These are phyloP conservation scores for Xanthoconium stramineum DNA, from an alignment of 768 basidiomycete species.

Conservation along the genomic window DNA sequence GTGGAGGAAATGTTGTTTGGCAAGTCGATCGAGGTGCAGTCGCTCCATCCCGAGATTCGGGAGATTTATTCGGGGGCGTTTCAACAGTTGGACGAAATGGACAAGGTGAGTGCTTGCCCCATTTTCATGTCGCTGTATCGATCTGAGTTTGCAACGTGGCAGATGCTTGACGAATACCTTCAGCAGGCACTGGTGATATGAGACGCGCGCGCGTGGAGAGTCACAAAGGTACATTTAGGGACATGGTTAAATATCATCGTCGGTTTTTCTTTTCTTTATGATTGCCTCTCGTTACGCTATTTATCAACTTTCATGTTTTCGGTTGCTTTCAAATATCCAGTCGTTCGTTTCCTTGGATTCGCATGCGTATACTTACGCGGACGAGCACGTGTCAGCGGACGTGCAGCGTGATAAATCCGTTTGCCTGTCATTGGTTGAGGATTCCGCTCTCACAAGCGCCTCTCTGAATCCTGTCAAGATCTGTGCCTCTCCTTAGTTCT, in stretches of 20 bases:
- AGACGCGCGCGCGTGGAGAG: neutral
- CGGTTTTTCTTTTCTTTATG: neutral
- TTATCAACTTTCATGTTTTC: conserved; percentile 11
- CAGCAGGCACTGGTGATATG: conserved; percentile 21
- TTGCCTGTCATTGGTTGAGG: no score
- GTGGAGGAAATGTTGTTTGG: conserved; percentile 77
- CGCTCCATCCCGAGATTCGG: conserved; percentile 66
- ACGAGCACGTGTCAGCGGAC: no score
- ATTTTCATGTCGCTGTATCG: neutral
- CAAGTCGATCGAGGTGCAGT: conserved; percentile 51
- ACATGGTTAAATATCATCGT: neutral
- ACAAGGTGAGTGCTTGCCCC: conserved; percentile 49
- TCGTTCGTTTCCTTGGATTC: neutral
- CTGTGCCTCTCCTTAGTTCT: no score
- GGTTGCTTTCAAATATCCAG: neutral
- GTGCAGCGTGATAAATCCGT: no score
- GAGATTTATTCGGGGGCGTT: conserved; percentile 71
- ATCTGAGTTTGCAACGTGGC: neutral
- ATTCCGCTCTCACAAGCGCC: no score
- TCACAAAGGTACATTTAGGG: no score
- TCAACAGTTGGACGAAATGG: conserved; percentile 75
- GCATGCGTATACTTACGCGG: neutral
- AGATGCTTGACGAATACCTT: conserved; percentile 33
- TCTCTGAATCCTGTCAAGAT: no score
- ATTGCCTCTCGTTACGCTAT: conserved; percentile 9